A percentile compares a stretch with the other conserved stretches of the same genome.
Conservation (phyloP, 352 stramenopile species). For the Globisporangium lucens region DNA sequence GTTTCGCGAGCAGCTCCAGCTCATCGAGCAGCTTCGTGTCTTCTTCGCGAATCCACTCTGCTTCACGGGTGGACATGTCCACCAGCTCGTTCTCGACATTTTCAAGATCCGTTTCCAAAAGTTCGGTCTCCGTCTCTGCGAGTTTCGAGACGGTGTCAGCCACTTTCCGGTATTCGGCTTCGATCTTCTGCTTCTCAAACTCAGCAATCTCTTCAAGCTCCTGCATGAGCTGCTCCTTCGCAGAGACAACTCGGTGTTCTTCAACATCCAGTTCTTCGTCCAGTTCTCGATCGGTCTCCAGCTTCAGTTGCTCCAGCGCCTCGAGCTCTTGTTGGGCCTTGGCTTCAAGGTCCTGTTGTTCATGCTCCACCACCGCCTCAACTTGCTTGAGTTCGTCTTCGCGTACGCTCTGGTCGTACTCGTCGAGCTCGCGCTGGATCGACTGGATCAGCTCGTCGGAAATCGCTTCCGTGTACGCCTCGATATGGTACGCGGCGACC, state of each 20-base stretch:
- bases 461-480: conserved; percentile 33
- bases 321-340: conserved; percentile 17
- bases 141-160: conserved; percentile 9
- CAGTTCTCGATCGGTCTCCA: neutral
- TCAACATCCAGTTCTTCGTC: conserved; percentile 17
- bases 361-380: conserved; percentile 23
- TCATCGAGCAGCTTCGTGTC: conserved; percentile 17
- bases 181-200: conserved; percentile 8
- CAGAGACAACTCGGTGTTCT: conserved; percentile 4
- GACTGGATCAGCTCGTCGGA: conserved; percentile 33
- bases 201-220: conserved; percentile 1
- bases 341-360: conserved; percentile 13
- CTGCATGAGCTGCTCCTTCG: conserved; percentile 15
- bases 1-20: conserved; percentile 9
- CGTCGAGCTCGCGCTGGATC: conserved; percentile 33
- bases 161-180: neutral
- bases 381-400: conserved; percentile 9
- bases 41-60: conserved; percentile 12
- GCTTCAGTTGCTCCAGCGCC: conserved; percentile 15
- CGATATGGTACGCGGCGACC: conserved; percentile 33
- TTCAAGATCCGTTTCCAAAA: neutral
- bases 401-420: conserved; percentile 27
- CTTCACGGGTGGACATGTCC: neutral
- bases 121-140: conserved; percentile 1
- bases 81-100: conserved; percentile 1